A percentile compares a stretch with the other conserved stretches of the same genome.
These are phyloP conservation scores for Simplicillium aogashimaense DNA, from an alignment of 2,329 filamentous ascomycete genomes.

Conservation along the genomic window DNA sequence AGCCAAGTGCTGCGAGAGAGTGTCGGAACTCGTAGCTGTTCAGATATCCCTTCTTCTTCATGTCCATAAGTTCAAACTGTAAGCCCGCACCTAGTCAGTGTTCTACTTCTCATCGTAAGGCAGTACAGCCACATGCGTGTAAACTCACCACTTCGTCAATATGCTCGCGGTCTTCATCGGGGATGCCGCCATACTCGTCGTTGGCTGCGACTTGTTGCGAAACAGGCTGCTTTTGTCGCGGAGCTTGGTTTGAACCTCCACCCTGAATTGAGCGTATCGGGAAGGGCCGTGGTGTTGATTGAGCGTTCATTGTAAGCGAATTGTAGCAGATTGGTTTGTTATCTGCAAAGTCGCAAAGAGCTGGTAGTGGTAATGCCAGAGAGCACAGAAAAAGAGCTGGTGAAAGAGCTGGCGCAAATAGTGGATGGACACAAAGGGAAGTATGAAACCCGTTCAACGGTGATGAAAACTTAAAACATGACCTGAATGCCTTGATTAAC, in stretches of 20 bases:
- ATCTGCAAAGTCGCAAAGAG: not conserved
- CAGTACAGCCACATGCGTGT: constrained; percentile 6
- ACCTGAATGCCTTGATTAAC: too few species aligned
- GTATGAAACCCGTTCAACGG: constrained; percentile 4
- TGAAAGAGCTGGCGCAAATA: too few species aligned
- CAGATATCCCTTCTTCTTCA: constrained; percentile 87
- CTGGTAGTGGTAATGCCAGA: too few species aligned
- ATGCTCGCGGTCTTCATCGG: constrained; percentile 85
- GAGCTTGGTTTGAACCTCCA: constrained; percentile 17
- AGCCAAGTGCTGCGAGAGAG: constrained; percentile 88
- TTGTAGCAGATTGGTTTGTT: not conserved
- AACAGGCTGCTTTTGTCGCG: constrained; percentile 17
- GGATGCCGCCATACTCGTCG: constrained; percentile 39
- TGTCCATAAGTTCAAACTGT: constrained; percentile 90
- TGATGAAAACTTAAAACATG: constrained; percentile 1
- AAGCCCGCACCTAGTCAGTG: not conserved
- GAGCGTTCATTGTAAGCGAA: constrained; percentile 21
- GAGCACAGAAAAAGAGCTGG: too few species aligned
- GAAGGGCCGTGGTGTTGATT: constrained; percentile 26
- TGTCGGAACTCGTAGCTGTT: constrained; percentile 99
- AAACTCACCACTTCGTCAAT: constrained; percentile 80
- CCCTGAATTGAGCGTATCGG: constrained; percentile 22
- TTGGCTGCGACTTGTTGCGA: constrained; percentile 24
- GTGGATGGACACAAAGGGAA: not conserved
- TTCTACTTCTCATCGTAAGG: constrained; percentile 2